These are phyloP conservation scores for Myxozyma neglecta DNA, from an alignment of 805 yeast species.

Conservation along the genomic window DNA sequence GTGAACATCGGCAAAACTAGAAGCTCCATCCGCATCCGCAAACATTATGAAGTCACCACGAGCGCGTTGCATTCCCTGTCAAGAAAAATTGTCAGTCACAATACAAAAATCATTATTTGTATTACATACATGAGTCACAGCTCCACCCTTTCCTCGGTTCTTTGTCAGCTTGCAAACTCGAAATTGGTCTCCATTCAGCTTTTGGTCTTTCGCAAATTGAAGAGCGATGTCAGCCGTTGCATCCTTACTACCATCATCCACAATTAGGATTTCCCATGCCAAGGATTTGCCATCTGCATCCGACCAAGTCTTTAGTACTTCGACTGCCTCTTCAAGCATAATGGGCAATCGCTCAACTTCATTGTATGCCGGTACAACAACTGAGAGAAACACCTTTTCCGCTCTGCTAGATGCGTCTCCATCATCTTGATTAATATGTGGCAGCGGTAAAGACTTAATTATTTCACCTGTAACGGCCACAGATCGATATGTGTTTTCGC, in stretches of 20 bases:
- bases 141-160: constrained; percentile 96
- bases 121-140: constrained; percentile 67
- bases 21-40: constrained; percentile 98
- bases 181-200: constrained; percentile 53
- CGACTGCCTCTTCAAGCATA: constrained; percentile 66
- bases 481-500: constrained; percentile 19
- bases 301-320: constrained; percentile 32
- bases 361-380: constrained; percentile 92
- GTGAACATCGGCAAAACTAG: constrained; percentile 67
- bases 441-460: constrained; percentile 4
- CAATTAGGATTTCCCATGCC: constrained; percentile 74
- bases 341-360: constrained; percentile 69
- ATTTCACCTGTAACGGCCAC: background rate
- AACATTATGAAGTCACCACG: constrained; percentile 75
- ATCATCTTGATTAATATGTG: constrained; percentile 1
- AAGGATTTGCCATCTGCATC: constrained; percentile 27
- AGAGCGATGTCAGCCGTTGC: constrained; percentile 74
- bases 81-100: background rate
- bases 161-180: constrained; percentile 67
- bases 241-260: constrained; percentile 91
- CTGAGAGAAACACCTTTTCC: constrained; percentile 55
- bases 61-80: constrained; percentile 64
- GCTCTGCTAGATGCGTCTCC: background rate
- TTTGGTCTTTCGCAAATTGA: constrained; percentile 49
- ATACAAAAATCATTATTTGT: background rate